Conservation (phyloP, 768 basidiomycete species). For the Leccinum barrowsii region DNA sequence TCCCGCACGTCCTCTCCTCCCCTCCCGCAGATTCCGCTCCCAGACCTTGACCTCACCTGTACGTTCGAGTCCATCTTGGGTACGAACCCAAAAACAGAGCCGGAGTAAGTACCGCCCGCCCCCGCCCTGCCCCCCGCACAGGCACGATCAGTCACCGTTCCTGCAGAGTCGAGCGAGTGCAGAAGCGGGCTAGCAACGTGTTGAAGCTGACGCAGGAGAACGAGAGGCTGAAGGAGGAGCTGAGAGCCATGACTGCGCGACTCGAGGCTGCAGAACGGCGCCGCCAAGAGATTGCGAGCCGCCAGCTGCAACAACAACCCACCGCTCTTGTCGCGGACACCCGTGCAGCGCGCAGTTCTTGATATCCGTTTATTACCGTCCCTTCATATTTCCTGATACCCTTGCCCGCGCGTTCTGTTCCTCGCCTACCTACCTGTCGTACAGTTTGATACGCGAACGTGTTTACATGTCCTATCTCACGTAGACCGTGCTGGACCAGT, state of each 20-base stretch:
- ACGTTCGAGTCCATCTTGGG: constrained; percentile 43
- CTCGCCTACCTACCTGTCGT: constrained; percentile 11
- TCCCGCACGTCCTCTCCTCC: constrained; percentile 32
- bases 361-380: constrained; percentile 28
- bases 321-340: constrained; percentile 9
- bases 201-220: constrained; percentile 76
- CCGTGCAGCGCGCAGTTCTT: constrained; percentile 17
- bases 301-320: constrained; percentile 25
- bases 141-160: constrained; percentile 33
- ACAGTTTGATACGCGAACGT: constrained; percentile 2
- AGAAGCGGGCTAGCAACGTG: constrained; percentile 77
- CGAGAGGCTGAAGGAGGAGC: constrained; percentile 71
- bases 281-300: constrained; percentile 42
- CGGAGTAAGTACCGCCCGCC: constrained; percentile 45
- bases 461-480: constrained; percentile 1
- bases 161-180: constrained; percentile 35
- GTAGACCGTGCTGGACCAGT: background rate
- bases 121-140: constrained; percentile 16
- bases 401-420: constrained; percentile 22
- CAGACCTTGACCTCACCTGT: constrained; percentile 43
- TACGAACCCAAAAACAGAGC: constrained; percentile 16
- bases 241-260: constrained; percentile 70
- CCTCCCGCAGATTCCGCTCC: constrained; percentile 51
- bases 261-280: constrained; percentile 71
- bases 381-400: constrained; percentile 26